These are phyloP conservation scores for Kwoniella botswanensis DNA, from an alignment of 768 basidiomycete genomes.

Conservation along the genomic window DNA sequence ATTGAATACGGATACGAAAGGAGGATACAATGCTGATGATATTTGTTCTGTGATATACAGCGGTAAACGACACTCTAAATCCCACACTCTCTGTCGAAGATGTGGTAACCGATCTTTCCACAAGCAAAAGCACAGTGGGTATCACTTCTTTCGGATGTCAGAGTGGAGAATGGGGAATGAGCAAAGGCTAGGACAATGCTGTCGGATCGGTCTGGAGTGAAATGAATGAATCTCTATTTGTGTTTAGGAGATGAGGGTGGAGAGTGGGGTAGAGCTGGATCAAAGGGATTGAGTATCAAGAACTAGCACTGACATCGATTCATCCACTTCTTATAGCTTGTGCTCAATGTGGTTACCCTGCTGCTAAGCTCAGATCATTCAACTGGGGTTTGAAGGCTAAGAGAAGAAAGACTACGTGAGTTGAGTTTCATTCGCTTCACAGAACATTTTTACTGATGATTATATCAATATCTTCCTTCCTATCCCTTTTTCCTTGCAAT, in stretches of 20 bases:
- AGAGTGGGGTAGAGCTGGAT: no score
- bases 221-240: no score
- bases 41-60: constrained; percentile 17
- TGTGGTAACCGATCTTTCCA: constrained; percentile 96
- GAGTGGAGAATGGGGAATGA: background rate
- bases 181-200: no score
- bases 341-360: constrained; percentile 93
- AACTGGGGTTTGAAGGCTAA: constrained; percentile 99
- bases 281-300: no score
- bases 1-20: background rate
- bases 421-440: constrained; percentile 3
- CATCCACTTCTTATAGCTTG: constrained; percentile 66
- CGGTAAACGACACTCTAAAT: constrained; percentile 96
- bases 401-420: constrained; percentile 92
- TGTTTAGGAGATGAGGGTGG: no score
- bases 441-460: constrained; percentile 7
- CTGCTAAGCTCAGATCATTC: constrained; percentile 92
- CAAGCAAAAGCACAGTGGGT: constrained; percentile 95
- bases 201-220: no score
- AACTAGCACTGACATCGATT: background rate
- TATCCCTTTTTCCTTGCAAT: background rate
- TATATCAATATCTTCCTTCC: background rate
- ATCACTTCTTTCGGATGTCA: background rate
- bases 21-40: background rate
- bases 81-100: constrained; percentile 95